phyloP scores from a whole-genome alignment of 257 asterid genomes.

The Plectranthus barbatus region DNA sequence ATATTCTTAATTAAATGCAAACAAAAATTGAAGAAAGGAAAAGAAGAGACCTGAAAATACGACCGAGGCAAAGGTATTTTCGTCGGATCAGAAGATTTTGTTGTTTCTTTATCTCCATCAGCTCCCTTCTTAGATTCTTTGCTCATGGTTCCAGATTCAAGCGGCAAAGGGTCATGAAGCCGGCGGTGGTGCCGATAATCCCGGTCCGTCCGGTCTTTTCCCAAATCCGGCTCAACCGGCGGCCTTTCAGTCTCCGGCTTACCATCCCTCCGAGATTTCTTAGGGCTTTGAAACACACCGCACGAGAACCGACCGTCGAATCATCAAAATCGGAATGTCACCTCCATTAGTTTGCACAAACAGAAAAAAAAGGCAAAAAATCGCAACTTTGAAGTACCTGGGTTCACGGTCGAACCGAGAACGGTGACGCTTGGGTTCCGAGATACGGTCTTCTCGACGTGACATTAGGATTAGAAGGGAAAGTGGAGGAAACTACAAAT shows the following conservation, averaged over 20 bases:
- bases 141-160: slow-evolving; percentile 24
- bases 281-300: slow-evolving; percentile 51
- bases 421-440: slow-evolving; percentile 61
- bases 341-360: background rate
- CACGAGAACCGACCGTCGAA: background rate
- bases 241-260: slow-evolving; percentile 52
- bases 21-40: background rate
- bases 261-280: slow-evolving; percentile 77
- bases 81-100: slow-evolving; percentile 34
- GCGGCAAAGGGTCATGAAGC: slow-evolving; percentile 47
- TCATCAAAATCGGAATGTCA: background rate
- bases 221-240: slow-evolving; percentile 16
- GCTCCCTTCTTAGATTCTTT: slow-evolving; percentile 34
- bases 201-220: slow-evolving; percentile 31
- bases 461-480: slow-evolving; percentile 32
- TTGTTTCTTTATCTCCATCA: slow-evolving; percentile 25
- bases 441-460: slow-evolving; percentile 60
- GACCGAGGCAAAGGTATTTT: slow-evolving; percentile 43
- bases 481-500: background rate
- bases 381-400: slow-evolving; percentile 33
- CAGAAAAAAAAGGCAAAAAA: background rate
- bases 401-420: slow-evolving; percentile 80
- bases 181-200: slow-evolving; percentile 41
- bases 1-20: background rate
- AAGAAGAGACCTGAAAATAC: slow-evolving; percentile 50